Evolutionary conservation across 2,329 filamentous ascomycete genomes (phyloP), one percentile per base, ranked within the genome.

Genomic region (Xylaria sp.): DNA sequence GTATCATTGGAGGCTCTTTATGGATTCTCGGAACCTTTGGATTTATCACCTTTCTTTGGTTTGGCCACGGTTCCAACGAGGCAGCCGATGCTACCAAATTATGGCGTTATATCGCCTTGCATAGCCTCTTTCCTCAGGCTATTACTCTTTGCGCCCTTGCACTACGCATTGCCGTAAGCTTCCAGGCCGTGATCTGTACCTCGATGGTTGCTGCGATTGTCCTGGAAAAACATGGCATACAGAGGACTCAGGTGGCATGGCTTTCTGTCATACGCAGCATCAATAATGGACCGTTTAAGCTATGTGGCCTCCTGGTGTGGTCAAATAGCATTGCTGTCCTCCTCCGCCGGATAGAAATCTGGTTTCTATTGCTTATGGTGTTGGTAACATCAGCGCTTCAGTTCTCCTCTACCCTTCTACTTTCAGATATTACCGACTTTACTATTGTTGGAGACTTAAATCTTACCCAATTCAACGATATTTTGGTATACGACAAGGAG

Each of bases 391-490:
- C 62, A 0, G 62, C 36, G 2, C 55, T 71, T 10, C 69, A 71
- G 31, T 71, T 71, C 17, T 50, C 67, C 1, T 71, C 69, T 0
- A 71, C 69, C 9, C 51, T 71, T 10, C 54, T 71, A 2, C 42
- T 71, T 2, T 63, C 67, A 0, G 69, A 69, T 17, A 27, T 71
- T 2, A 29, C 33, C 10, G 33, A 62, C 17, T 62, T 54, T 20
- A 27, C 25, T 4, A 54, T 69, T 15, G 31, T 69, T 20, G 63
- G 66, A 13, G 27, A 68, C 25, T 11, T 49, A 3, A 38, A 53
- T 22, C 17, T 5, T 7, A 54, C 57, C 31, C 25, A 47, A 1
- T 11, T 66, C 5, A 15, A 15, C 11, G 61, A 50, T 31, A 9
- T 53, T 4, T 17, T 59, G 11, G 10, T 47, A 5, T 47, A 47